These are phyloP conservation scores for Echites panduratus DNA, from an alignment of 257 asterid genomes.

Conservation along the genomic window DNA sequence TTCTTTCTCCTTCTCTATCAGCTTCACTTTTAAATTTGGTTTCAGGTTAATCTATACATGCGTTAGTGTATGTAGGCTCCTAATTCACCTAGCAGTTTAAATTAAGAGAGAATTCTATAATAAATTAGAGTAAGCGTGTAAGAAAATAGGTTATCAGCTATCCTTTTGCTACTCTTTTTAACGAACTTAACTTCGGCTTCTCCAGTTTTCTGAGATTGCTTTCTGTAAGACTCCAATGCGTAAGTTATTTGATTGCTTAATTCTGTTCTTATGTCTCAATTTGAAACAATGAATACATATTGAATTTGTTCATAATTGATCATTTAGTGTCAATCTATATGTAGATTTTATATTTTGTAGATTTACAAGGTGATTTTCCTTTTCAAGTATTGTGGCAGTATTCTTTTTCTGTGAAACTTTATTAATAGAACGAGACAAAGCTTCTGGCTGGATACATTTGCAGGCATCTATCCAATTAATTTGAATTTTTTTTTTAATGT, in stretches of 20 bases:
- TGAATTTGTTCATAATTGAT: background rate
- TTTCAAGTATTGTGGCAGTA: too few species aligned
- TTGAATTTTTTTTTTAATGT: background rate
- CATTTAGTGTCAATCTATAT: background rate
- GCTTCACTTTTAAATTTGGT: background rate
- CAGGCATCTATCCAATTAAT: background rate
- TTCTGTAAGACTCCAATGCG: background rate
- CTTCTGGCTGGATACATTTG: background rate
- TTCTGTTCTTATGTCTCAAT: background rate
- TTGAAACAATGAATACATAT: background rate
- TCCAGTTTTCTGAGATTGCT: background rate
- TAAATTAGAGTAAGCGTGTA: background rate
- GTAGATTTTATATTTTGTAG: background rate
- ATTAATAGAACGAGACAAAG: background rate
- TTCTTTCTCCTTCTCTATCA: background rate
- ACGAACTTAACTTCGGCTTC: background rate
- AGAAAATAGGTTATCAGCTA: background rate
- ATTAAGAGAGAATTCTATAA: background rate
- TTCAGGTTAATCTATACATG: background rate
- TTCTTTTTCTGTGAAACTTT: too few species aligned
- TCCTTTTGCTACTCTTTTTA: background rate
- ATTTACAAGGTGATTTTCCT: background rate
- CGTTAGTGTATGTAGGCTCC: background rate
- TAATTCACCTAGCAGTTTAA: background rate
- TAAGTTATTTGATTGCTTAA: background rate